phyloP scores from a whole-genome alignment of 73 alveolate species.

The Stentor coeruleus region DNA sequence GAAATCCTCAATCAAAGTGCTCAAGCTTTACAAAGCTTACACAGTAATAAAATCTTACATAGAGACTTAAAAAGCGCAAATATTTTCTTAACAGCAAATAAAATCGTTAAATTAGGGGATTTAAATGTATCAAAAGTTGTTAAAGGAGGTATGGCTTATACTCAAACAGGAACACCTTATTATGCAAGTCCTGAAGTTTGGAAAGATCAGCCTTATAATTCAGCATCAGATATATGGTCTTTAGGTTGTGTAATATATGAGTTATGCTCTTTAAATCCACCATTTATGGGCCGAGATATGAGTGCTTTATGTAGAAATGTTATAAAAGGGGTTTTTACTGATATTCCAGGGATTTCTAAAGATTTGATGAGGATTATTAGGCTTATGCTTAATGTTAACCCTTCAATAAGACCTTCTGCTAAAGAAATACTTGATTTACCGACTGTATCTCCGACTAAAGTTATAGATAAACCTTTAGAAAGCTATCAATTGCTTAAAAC shows the following conservation, averaged over 20 bases:
- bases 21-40: conserved; percentile 43
- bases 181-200: conserved; percentile 87
- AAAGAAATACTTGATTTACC: neutral
- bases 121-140: conserved; percentile 68
- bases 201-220: conserved; percentile 54
- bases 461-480: neutral
- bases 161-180: conserved; percentile 77
- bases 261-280: conserved; percentile 72
- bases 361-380: neutral
- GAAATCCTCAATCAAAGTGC: conserved; percentile 52
- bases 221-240: conserved; percentile 82
- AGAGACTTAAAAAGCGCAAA: conserved; percentile 85
- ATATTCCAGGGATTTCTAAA: conserved; percentile 32
- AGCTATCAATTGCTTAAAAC: neutral
- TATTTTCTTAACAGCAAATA: conserved; percentile 63
- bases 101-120: conserved; percentile 69
- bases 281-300: conserved; percentile 82
- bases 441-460: neutral
- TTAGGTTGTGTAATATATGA: conserved; percentile 87
- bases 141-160: conserved; percentile 41
- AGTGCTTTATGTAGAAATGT: conserved; percentile 40
- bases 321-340: conserved; percentile 53
- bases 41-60: conserved; percentile 75
- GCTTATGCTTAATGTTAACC: neutral
- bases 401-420: conserved; percentile 4